A percentile compares a stretch with the other conserved stretches of the same genome.
phyloP scores from a whole-genome alignment of 805 yeast genomes.

The Jamesozyma rosinii region DNA sequence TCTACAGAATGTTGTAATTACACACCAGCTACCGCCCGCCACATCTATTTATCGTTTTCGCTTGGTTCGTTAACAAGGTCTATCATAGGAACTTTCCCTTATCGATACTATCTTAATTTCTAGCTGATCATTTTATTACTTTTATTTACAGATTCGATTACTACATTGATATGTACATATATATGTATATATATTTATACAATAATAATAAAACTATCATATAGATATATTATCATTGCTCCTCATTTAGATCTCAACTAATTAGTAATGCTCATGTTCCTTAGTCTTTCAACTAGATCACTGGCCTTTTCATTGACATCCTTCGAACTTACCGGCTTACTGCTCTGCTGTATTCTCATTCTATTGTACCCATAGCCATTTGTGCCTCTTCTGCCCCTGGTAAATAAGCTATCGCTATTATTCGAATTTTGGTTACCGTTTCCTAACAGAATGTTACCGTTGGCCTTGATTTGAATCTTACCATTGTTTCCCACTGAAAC shows the following conservation, averaged over 20 bases:
- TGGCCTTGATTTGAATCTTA: conserved; percentile 17
- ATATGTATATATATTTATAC: no score
- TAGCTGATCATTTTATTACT: no score
- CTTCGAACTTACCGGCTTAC: background rate
- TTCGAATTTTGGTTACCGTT: background rate
- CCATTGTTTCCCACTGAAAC: conserved; percentile 35
- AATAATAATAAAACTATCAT: no score
- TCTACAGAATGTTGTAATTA: conserved; percentile 29
- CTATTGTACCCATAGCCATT: background rate
- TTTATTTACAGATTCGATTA: background rate
- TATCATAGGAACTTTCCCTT: background rate
- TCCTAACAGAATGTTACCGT: conserved; percentile 6
- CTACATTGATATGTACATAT: background rate
- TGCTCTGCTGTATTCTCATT: background rate
- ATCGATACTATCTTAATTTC: no score
- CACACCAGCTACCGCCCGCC: background rate
- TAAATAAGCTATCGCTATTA: background rate
- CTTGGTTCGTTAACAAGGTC: background rate
- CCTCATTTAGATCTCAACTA: no score
- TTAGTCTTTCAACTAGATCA: conserved; percentile 6
- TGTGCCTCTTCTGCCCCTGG: background rate
- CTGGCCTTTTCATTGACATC: conserved; percentile 6
- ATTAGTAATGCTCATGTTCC: conserved; percentile 5
- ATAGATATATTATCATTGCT: no score
- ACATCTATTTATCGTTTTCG: background rate